Evolutionary conservation across 208 protist genomes (phyloP).

Genomic region (Entamoeba invadens): DNA sequence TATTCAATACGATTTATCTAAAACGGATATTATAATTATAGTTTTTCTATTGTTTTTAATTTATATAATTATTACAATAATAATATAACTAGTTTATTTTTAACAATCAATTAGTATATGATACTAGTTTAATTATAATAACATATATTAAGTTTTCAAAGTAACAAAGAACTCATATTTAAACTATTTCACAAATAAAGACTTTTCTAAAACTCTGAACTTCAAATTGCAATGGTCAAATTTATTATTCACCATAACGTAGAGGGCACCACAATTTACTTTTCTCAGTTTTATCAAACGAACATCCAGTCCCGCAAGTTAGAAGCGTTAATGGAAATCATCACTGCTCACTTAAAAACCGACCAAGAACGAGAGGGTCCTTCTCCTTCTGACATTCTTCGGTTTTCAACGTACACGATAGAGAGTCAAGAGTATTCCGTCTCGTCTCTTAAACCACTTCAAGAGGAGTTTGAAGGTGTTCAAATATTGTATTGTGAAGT

Average conservation of each 20-base stretch:
- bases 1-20: too few species aligned
- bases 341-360: background rate
- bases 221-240: too few species aligned
- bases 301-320: background rate
- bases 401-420: background rate
- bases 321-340: background rate
- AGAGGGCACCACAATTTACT: background rate
- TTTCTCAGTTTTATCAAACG: background rate
- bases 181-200: too few species aligned
- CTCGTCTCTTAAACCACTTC: background rate
- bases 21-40: too few species aligned
- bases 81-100: too few species aligned
- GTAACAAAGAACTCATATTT: too few species aligned
- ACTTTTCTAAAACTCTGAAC: too few species aligned
- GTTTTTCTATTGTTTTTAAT: too few species aligned
- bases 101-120: too few species aligned
- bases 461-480: background rate
- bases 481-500: background rate
- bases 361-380: background rate
- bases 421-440: background rate
- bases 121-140: too few species aligned
- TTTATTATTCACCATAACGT: background rate
- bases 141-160: too few species aligned
- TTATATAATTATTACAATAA: too few species aligned
- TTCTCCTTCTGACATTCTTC: background rate